phyloP scores from a whole-genome alignment of 306 rosid genomes.

The Citrullus mucosospermus region DNA sequence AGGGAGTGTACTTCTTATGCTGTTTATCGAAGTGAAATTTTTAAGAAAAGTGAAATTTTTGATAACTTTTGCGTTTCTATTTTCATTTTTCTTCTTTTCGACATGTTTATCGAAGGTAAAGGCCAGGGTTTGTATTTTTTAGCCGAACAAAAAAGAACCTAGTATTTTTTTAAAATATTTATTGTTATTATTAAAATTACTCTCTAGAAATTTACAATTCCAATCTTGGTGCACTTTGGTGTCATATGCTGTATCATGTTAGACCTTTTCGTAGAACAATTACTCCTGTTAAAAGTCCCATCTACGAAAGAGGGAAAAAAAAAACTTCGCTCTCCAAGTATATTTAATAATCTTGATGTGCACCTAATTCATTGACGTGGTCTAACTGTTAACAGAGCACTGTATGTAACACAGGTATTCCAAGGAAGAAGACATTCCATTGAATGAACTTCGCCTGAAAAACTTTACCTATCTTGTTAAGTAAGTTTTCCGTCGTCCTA shows the following conservation, averaged over 20 bases:
- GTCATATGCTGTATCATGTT: background rate
- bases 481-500: slow-evolving; percentile 35
- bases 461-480: slow-evolving; percentile 67
- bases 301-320: background rate
- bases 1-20: background rate
- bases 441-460: slow-evolving; percentile 35
- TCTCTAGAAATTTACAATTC: background rate
- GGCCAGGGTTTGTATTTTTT: background rate
- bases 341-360: background rate
- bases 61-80: background rate
- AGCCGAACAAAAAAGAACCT: background rate
- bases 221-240: background rate
- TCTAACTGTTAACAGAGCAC: background rate
- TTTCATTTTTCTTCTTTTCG: background rate
- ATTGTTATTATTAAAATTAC: too few relatives aligned
- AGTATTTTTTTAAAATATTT: too few relatives aligned
- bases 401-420: slow-evolving; percentile 52
- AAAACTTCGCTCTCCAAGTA: background rate
- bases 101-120: background rate
- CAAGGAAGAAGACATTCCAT: slow-evolving; percentile 67
- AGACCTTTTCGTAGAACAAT: background rate
- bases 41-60: background rate
- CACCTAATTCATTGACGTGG: background rate
- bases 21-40: too few relatives aligned
- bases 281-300: background rate